These are phyloP conservation scores for Agaricales sp. DNA, from an alignment of 1,284 basidiomycete genomes.

Conservation along the genomic window DNA sequence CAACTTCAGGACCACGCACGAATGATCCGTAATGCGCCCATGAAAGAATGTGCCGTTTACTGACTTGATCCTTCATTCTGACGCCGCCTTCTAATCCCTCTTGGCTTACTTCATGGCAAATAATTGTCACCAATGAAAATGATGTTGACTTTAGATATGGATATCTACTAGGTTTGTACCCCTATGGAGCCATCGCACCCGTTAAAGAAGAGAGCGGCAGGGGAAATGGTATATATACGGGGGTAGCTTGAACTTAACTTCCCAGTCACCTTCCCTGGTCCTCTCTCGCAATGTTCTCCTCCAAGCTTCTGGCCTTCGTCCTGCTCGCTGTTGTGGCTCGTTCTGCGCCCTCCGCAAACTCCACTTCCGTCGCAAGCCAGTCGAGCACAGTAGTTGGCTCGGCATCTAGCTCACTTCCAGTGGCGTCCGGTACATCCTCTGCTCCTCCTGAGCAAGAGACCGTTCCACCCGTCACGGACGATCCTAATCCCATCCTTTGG, in stretches of 20 bases:
- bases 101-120: too few relatives aligned
- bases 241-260: not conserved
- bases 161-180: too few relatives aligned
- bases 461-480: slow-evolving; percentile 7
- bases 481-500: slow-evolving; percentile 22
- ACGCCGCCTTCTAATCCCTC: too few relatives aligned
- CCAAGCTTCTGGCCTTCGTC: not conserved
- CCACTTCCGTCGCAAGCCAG: not conserved
- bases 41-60: too few relatives aligned
- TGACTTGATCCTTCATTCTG: too few relatives aligned
- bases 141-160: too few relatives aligned
- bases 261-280: not conserved
- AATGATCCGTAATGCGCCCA: too few relatives aligned
- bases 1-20: too few relatives aligned
- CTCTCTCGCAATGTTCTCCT: not conserved
- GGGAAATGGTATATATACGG: not conserved
- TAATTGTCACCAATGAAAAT: too few relatives aligned
- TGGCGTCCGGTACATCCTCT: not conserved
- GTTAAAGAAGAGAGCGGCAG: too few relatives aligned
- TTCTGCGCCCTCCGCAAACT: not conserved
- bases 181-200: too few relatives aligned
- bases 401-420: not conserved
- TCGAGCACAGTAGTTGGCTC: not conserved
- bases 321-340: not conserved
- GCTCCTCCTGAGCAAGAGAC: not conserved